Conservation (phyloP, 148 eudicot species). For the Mesembryanthemum crystallinum region DNA sequence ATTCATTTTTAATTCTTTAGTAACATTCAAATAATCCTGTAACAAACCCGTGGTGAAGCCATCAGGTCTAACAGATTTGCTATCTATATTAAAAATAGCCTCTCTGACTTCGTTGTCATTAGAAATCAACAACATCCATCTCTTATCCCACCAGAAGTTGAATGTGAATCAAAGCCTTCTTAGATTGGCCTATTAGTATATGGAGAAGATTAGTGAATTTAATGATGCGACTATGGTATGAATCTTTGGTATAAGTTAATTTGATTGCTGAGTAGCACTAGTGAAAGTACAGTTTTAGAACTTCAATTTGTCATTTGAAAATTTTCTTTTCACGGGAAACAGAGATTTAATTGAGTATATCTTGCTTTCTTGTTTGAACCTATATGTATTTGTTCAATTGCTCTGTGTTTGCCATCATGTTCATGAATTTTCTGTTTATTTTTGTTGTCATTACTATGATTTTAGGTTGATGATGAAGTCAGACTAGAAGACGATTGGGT, state of each 20-base stretch:
- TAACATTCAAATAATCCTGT: too few species aligned
- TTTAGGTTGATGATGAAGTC: slow-evolving; percentile 77
- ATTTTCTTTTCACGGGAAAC: neutral
- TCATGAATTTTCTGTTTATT: neutral
- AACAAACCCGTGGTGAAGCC: too few species aligned
- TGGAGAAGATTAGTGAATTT: neutral
- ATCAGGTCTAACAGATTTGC: too few species aligned
- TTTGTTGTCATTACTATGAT: slow-evolving; percentile 3
- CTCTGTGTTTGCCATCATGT: neutral
- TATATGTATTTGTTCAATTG: neutral
- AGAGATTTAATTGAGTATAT: neutral
- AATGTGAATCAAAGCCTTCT: too few species aligned
- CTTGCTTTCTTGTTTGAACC: neutral
- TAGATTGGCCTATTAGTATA: neutral
- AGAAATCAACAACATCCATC: too few species aligned
- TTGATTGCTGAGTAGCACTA: neutral
- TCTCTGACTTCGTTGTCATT: too few species aligned
- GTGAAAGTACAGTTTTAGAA: neutral
- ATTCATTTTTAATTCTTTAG: too few species aligned
- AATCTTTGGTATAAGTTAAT: neutral
- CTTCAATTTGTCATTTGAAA: neutral
- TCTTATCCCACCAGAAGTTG: too few species aligned
- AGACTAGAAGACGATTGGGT: slow-evolving; percentile 98
- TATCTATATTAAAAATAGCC: too few species aligned
- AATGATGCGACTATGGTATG: neutral